Conservation (phyloP, 192 early-diverging fungal species). For the Funneliformis mosseae region DNA sequence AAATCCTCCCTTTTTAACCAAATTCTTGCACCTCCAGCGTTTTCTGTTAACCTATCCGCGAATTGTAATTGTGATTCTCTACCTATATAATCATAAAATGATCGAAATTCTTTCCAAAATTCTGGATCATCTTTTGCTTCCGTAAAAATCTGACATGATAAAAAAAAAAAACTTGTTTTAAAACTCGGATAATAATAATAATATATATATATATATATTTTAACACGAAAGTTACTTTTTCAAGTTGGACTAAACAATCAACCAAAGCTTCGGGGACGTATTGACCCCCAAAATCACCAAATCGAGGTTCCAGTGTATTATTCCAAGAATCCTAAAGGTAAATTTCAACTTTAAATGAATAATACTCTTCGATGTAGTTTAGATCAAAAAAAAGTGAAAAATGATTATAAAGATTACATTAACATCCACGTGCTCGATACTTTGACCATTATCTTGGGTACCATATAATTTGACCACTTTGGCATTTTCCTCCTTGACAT, state of each 20-base stretch:
- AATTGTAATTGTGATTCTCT: conserved; percentile 87
- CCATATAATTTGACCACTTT: not conserved
- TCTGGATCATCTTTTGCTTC: conserved; percentile 79
- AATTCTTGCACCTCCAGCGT: conserved; percentile 83
- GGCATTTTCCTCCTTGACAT: not conserved
- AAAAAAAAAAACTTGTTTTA: not conserved
- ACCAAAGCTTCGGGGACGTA: conserved; percentile 98
- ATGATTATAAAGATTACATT: not conserved
- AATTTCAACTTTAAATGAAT: too few species aligned
- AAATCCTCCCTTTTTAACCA: conserved; percentile 99
- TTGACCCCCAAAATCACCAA: conserved; percentile 95
- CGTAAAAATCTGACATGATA: conserved; percentile 79
- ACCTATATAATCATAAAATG: conserved; percentile 90
- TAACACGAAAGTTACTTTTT: conserved; percentile 37
- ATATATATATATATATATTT: not conserved
- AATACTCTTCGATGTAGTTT: too few species aligned
- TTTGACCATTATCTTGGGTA: not conserved
- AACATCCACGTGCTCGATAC: not conserved
- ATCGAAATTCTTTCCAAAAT: conserved; percentile 93
- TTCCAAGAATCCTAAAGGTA: conserved; percentile 28
- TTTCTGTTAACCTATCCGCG: conserved; percentile 83
- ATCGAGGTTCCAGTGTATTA: conserved; percentile 70
- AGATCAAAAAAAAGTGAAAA: not conserved
- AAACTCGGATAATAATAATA: not conserved
- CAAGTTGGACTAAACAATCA: conserved; percentile 90